Evolutionary conservation across 2,329 filamentous ascomycete genomes (phyloP), one percentile per base, ranked within the genome.

Genomic region (Arthrobotrys megalospora): DNA sequence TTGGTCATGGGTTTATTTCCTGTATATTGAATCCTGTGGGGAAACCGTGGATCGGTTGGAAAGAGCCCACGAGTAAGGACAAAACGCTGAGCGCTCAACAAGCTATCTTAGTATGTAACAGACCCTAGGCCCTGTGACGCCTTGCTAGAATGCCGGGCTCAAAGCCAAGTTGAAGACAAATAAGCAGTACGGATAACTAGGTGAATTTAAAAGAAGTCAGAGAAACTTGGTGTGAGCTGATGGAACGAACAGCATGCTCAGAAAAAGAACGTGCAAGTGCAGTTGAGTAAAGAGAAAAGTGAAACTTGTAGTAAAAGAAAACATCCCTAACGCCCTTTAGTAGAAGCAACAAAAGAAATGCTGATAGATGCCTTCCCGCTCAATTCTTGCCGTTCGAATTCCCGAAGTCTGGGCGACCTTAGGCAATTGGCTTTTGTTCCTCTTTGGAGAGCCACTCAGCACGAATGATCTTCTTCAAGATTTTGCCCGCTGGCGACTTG

Each of bases 401-500:
- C 16, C 34, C 24, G 5, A 28, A 5, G 24, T 28, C 24, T 38
- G 34, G 1, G 21, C 28, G 34, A 24, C 16, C 16, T 67, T 52
- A 70, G 45, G 10, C 66, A 10, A 53, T 45, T 19, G 55, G 45
- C 45, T 76, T 62, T 43, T 63, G 38, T 5, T 60, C 71, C 14
- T 64, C 73, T 52, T 55, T 41, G 38, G 58, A 19, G 34, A 78
- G 50, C 75, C 75, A 78, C 19, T 78, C 62, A 6, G 75, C 50
- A 38, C 75, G 67, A 21, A 78, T 78, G 19, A 83, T 76, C 53
- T 73, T 73, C 41, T 81, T 81, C 53, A 83, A 83, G 62, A 88
- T 87, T 82, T 88, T 88, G 12, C 87, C 87, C 72, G 86, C 87
- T 0, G 86, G 83, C 1, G 86, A 86, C 55, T 86, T 85, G 3